Evolutionary conservation across 1,284 basidiomycete genomes (phyloP).

Genomic region (Tylopilus orsonianus): DNA sequence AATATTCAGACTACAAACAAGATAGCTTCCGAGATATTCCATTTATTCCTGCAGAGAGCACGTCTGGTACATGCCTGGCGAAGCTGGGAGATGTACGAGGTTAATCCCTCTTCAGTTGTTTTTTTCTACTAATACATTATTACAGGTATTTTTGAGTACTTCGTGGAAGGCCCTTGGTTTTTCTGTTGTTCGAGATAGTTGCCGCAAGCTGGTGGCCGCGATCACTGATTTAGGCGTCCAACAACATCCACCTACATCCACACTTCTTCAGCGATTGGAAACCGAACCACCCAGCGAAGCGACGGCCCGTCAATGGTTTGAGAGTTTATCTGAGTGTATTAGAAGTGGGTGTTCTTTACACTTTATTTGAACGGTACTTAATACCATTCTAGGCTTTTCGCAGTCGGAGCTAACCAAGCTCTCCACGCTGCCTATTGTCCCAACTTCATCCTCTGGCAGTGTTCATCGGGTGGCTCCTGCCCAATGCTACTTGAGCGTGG

Average conservation of each 20-base stretch:
- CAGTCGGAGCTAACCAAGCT: not conserved
- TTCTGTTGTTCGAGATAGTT: conserved; percentile 54
- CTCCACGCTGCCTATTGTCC: conserved; percentile 1
- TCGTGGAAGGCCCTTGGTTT: conserved; percentile 78
- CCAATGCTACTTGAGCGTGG: conserved; percentile 5
- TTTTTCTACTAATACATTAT: not conserved
- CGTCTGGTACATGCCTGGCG: conserved; percentile 48
- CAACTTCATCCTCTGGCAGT: not conserved
- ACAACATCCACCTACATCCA: conserved; percentile 66
- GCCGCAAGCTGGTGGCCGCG: conserved; percentile 47
- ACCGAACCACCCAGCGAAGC: conserved; percentile 56
- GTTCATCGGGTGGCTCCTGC: not conserved
- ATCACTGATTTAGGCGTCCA: conserved; percentile 61
- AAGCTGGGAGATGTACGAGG: conserved; percentile 61
- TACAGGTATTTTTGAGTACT: conserved; percentile 68
- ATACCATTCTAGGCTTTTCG: not conserved
- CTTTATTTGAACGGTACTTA: not conserved
- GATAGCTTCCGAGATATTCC: conserved; percentile 50
- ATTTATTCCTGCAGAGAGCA: conserved; percentile 74
- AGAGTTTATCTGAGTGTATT: conserved; percentile 2
- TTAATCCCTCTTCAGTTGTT: not conserved
- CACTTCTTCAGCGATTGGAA: conserved; percentile 62
- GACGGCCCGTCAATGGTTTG: conserved; percentile 69
- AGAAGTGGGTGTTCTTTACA: not conserved
- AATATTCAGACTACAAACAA: conserved; percentile 64